These are phyloP conservation scores for Coniella lustricola DNA, from an alignment of 2,329 filamentous ascomycete species.

Conservation along the genomic window DNA sequence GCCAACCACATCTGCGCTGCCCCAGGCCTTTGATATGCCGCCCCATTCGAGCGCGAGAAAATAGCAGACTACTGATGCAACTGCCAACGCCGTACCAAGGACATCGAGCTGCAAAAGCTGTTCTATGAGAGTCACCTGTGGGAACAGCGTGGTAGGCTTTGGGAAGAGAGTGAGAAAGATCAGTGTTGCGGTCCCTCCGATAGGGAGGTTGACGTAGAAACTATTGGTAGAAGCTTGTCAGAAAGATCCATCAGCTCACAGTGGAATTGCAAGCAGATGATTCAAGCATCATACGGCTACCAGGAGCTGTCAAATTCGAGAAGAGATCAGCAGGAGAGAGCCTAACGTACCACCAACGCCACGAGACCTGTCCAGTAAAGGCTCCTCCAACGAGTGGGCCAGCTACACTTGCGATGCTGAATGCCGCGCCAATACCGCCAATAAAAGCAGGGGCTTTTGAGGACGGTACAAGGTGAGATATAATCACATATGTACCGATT, in stretches of 20 bases:
- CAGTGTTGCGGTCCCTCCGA: slow-evolving; percentile 21
- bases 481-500: slow-evolving; percentile 22
- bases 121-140: slow-evolving; percentile 5
- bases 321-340: no score
- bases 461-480: slow-evolving; percentile 18
- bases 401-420: slow-evolving; percentile 20
- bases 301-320: no score
- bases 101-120: slow-evolving; percentile 22
- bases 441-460: slow-evolving; percentile 16
- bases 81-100: slow-evolving; percentile 21
- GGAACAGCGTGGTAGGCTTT: slow-evolving; percentile 18
- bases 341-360: slow-evolving; percentile 26
- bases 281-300: no score
- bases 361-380: slow-evolving; percentile 29
- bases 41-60: slow-evolving; percentile 43
- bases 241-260: no score
- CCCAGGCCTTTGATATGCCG: slow-evolving; percentile 32
- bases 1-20: slow-evolving; percentile 28
- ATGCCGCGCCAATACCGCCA: slow-evolving; percentile 14
- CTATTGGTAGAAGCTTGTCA: no score
- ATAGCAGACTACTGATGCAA: slow-evolving; percentile 33
- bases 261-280: no score
- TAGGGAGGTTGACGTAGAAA: slow-evolving; percentile 26
- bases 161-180: slow-evolving; percentile 28
- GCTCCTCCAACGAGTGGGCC: slow-evolving; percentile 31